Conservation (phyloP, 2,329 filamentous ascomycete species). For the Beauveria varroae region DNA sequence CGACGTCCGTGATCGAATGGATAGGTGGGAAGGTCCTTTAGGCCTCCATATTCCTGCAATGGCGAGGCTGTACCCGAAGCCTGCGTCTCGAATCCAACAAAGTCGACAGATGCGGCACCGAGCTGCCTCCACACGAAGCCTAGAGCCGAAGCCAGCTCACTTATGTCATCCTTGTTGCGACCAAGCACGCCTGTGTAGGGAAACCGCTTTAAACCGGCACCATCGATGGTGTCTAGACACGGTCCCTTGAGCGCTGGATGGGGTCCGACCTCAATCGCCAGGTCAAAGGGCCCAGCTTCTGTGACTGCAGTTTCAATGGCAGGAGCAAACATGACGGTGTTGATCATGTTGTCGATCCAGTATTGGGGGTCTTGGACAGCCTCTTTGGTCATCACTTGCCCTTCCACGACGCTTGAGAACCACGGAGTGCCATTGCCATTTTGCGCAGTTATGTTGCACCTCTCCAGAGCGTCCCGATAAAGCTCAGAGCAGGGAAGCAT, state of each 20-base stretch:
- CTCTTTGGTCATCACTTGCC: not conserved
- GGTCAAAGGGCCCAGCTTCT: conserved; percentile 10
- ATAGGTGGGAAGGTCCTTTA: no score
- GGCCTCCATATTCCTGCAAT: no score
- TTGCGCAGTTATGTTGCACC: no score
- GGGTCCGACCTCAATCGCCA: conserved; percentile 38
- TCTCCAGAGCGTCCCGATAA: no score
- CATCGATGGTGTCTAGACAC: conserved; percentile 23
- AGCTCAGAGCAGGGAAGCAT: conserved; percentile 13
- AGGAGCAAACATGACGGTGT: conserved; percentile 26
- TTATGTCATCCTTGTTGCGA: conserved; percentile 33
- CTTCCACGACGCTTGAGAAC: not conserved
- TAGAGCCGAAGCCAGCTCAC: conserved; percentile 35
- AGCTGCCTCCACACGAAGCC: conserved; percentile 6
- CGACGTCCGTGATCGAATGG: no score
- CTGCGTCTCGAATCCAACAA: conserved; percentile 11
- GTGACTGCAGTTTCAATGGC: conserved; percentile 16
- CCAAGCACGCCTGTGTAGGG: conserved; percentile 34
- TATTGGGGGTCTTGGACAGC: conserved; percentile 17
- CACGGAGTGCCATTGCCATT: no score
- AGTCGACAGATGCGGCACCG: conserved; percentile 17
- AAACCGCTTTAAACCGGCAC: conserved; percentile 23
- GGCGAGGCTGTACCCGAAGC: conserved; percentile 9
- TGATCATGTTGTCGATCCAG: conserved; percentile 30
- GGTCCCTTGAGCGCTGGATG: conserved; percentile 40